Base-by-base conservation (phyloP, 257 asterid genomes). In the Forsythia viridissima region DNA sequence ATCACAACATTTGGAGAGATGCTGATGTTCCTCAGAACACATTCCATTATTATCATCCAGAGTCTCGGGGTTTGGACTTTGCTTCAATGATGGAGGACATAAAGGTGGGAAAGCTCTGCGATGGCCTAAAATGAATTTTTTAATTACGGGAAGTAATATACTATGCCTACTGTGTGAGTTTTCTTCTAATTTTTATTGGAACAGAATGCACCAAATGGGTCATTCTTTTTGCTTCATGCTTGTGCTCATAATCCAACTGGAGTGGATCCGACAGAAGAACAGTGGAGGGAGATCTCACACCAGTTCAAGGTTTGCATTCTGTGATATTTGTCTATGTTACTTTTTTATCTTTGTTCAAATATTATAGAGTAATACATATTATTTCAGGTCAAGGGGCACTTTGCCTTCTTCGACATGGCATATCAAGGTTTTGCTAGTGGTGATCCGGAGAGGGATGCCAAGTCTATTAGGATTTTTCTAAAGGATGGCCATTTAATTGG, bases 341-440 rank as follows among this genome's bases (percentile, higher is more conserved):
- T 18, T 42, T 77, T 37, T 21, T 55, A 39, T 72, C 30, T 3
- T 41, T 68, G 12, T 48, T 73, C 48, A 6, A 44, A 18, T 63
- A 1, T 57, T 51, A 16, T 73, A 42, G 43, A 65, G 39, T 43
- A 9, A 6, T 65, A 41, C 72, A 65, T 68, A 57, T 78, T 66
- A 39, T 73, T 77, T 83, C 90, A 96, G 99, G 92, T 85, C 69
- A 93, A 92, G 84, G 97, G 96, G 39, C 99, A 96, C 82, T 91
- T 89, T 79, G 94, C 99, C 78, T 87, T 93, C 75, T 96, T 96
- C 77, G 99, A 96, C 87, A 96, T 96, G 99, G 99, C 99, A 72
- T 96, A 96, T 87, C 99, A 96, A 93, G 99, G 99, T 72, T 96
- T 96, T 90, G 98, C 99, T 8, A 96, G 97, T 44, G 99, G 98